Evolutionary conservation across 305 asterid species (phyloP), one percentile per base, ranked within the genome.

Genomic region (Caryopteris hybrid): DNA sequence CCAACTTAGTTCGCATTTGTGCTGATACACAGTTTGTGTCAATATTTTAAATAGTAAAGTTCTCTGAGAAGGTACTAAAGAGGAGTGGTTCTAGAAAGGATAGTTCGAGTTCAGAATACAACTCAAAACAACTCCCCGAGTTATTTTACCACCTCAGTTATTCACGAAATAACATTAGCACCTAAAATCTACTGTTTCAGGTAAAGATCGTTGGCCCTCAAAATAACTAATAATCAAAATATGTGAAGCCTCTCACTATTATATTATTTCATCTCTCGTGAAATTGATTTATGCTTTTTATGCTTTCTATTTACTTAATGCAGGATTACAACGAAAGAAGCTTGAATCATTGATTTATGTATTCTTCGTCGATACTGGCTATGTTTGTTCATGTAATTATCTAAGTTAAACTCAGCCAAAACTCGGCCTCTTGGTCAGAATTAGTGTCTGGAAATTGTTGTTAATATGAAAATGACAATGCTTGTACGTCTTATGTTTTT

Each of bases 1-100:
- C 81, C 29, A 79, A 93, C 56, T 72, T 91, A 54, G 87, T 85
- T 72, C 86, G 79, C 75, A 80, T 91, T 65, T 94, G 95, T 83
- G 75, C 88, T 61, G 95, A 94, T 48, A 75, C 96, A 56, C 88
- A 71, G 65, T 85, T 84, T 72, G 89, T 91, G 98, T 91, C 98
- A 22, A 68, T 91, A 64, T 94, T 87, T 81, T 98, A 94, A 80
- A 81, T 86, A 12, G 86, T 89, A 38, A 94, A 96, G 45, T 94
- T 94, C 85, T 94, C 91, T 58, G 99, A 91, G 85, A 91, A 85
- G 86, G 98, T 98, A 70, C 88, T 89, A 64, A 94, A 94, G 86
- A 86, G 99, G 79, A 91, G 98, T 84, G 98, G 95, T 72, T 72
- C 43, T 42, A 81, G 84, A 51, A 89, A 85, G 83, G 85, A 85